Evolutionary conservation across 495 filamentous ascomycete genomes (phyloP), one percentile per base, ranked within the genome.

Genomic region (Penicillium steckii): DNA sequence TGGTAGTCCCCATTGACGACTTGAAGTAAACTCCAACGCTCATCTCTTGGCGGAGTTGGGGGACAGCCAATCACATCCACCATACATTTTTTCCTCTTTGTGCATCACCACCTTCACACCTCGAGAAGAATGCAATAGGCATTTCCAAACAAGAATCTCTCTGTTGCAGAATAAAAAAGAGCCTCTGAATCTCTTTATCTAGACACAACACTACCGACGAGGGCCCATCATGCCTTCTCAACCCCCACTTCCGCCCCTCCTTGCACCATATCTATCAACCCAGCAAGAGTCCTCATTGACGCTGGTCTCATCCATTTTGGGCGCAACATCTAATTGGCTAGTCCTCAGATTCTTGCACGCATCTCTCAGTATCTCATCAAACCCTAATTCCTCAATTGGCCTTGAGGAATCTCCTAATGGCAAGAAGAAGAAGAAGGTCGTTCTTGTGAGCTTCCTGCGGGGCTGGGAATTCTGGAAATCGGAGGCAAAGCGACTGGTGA

Each of bases 381-480:
- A 50, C 8, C 33, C 61, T 1, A 55, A 66, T 47, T 32, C 55
- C 1, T 44, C 56, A 7, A 46, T 69, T 29, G 66, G 64, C 9
- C 2, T 51, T 22, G 59, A 57, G 17, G 66, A 57, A 12, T 18
- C 42, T 7, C 53, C 66, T 9, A 57, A 55, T 52, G 62, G 57
- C 21, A 62, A 48, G 23, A 71, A 68, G 41, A 71, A 68, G 41
- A 62, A 59, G 50, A 75, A 76, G n/a, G 83, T 97, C 3, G 70
- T 96, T 13, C 71, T 96, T 0, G 83, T 92, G 53, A 91, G 86
- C 71, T 96, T 85, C 68, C 71, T 95, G 69, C 80, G 88, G 46
- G 85, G 91, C 58, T 78, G 71, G 53, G 72, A 78, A 22, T 95
- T 95, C 64, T 96, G 91, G 91, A 83, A 68, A 42, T 75, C 84